These are phyloP conservation scores for Chrysoporthe deuterocubensis DNA, from an alignment of 2,329 filamentous ascomycete genomes.

Conservation along the genomic window DNA sequence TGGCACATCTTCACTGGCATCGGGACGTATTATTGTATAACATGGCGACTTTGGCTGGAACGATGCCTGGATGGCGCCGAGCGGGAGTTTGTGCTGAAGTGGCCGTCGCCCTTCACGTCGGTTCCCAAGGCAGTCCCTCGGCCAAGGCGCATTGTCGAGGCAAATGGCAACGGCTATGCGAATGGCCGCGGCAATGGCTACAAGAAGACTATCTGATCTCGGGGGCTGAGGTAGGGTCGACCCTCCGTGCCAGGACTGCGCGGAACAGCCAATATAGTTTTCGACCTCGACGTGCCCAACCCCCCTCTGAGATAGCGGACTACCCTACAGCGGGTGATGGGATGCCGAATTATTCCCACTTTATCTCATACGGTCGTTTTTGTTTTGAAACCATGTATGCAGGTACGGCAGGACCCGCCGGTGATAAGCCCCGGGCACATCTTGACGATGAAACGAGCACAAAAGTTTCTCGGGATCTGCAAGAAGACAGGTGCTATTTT, in stretches of 20 bases:
- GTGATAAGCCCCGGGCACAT: background rate
- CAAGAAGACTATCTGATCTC: constrained; percentile 22
- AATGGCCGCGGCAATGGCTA: constrained; percentile 7
- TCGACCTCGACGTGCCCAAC: background rate
- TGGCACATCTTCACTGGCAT: constrained; percentile 82
- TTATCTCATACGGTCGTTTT: background rate
- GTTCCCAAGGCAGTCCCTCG: constrained; percentile 51
- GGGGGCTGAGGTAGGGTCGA: too few species aligned
- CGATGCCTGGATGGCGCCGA: constrained; percentile 75
- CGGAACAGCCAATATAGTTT: background rate
- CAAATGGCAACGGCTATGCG: background rate
- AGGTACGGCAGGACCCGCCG: background rate
- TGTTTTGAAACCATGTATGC: background rate
- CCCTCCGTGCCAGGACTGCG: background rate
- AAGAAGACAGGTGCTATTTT: background rate
- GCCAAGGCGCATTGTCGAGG: background rate
- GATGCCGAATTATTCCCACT: background rate
- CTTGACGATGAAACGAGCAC: background rate
- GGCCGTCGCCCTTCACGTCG: constrained; percentile 65
- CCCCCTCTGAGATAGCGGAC: background rate
- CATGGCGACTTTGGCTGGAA: constrained; percentile 82
- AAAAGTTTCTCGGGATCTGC: background rate
- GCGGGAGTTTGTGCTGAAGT: constrained; percentile 71
- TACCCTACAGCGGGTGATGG: background rate
- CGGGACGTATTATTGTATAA: constrained; percentile 83